Base-by-base conservation (phyloP, 2,329 filamentous ascomycete species). In the Xylaria sp. region DNA sequence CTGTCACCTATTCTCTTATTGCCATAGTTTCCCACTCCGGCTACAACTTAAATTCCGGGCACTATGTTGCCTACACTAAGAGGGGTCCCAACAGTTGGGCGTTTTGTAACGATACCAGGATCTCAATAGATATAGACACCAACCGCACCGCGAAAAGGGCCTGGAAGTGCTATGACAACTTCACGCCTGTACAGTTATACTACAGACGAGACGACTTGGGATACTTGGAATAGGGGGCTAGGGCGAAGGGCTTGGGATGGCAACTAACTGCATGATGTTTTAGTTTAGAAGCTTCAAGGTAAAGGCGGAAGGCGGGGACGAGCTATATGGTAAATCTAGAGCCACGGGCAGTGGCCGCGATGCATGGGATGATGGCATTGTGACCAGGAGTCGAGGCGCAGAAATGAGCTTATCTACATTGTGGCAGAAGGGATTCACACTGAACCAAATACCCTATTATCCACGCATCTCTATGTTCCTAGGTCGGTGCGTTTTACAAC, bases 1-100 rank as follows among this genome's bases (percentile, higher is more conserved):
- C 4, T 99, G 97, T 75, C 90, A 96, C 72, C 89, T 91, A 54
- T 97, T 96, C 73, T 71, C 89, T 91, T 54, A 97, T 97, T 73
- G 94, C 89, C 2, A 90, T 97, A 6, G 86, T 96, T 55, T 83
- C 90, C 64, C 93, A 97, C 74, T 77, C 85, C 3, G 93, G 93
- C 21, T 78, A 79, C 1, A 87, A 83, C 1, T 80, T 90, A 54
- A 85, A 86, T 37, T 86, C 85, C 52, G 93, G 93, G 0, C 93
- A 97, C 76, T 97, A 97, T 74, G 88, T 89, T 54, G 84, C 88
- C 3, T 87, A 90, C 60, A 85, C 90, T 63, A 85, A 85, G 44
- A 86, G 89, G 13, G 73, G 75, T 37, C 75, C 81, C 59, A 76
- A 75, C 4, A 75, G 74, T 21, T 87, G 85, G 85, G 77, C 79